A percentile compares a stretch with the other conserved stretches of the same genome.
Conservation (phyloP, 208 protist species). For the Trypanosoma melophagium region DNA sequence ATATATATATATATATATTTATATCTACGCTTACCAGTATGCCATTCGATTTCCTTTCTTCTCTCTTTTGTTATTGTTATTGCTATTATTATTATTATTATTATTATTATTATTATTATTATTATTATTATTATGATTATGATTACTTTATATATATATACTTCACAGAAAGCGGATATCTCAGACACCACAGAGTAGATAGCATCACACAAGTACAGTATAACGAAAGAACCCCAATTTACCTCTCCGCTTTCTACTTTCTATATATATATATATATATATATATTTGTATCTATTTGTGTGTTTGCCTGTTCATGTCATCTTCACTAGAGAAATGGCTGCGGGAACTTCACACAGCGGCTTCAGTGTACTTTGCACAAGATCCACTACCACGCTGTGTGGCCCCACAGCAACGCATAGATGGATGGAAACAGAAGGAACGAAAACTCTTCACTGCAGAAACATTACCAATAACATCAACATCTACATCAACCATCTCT, state of each 20-base stretch:
- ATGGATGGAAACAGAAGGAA: neutral
- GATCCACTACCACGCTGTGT: constrained; percentile 21
- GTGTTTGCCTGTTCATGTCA: neutral
- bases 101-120: too few relatives aligned
- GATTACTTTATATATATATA: too few relatives aligned
- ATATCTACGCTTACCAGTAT: neutral
- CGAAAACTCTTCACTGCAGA: neutral
- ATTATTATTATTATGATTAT: too few relatives aligned
- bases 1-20: too few relatives aligned
- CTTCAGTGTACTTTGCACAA: neutral
- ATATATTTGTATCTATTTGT: neutral
- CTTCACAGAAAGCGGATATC: too few relatives aligned
- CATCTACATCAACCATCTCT: neutral
- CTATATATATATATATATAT: neutral
- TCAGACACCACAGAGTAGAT: too few relatives aligned
- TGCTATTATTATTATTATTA: too few relatives aligned
- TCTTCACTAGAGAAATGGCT: constrained; percentile 10
- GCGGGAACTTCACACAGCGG: neutral
- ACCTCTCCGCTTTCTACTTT: too few relatives aligned
- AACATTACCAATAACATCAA: neutral
- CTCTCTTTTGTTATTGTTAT: too few relatives aligned
- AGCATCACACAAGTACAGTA: too few relatives aligned
- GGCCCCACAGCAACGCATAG: neutral
- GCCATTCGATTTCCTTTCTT: too few relatives aligned
- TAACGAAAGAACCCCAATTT: too few relatives aligned